A percentile compares a stretch with the other conserved stretches of the same genome.
phyloP scores from a whole-genome alignment of 257 asterid species.

The Coffea eugenioides region DNA sequence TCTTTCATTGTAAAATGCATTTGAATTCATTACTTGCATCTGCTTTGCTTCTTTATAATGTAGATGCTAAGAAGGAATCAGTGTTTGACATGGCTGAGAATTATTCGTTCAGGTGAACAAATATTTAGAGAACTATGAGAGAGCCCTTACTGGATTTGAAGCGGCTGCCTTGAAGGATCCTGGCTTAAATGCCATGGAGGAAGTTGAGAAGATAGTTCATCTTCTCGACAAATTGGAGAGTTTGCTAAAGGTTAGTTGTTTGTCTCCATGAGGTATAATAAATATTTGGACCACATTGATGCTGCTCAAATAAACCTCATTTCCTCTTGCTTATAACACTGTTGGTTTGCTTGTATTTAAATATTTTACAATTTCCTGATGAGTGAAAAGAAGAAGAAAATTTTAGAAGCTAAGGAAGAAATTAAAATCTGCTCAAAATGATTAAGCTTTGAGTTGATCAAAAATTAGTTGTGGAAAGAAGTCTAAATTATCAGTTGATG shows the following conservation, averaged over 20 bases:
- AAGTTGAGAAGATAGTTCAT: slow-evolving; percentile 58
- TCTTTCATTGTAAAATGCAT: not conserved
- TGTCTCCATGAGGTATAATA: not conserved
- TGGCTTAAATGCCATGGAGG: slow-evolving; percentile 70
- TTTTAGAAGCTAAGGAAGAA: not conserved
- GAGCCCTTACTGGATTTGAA: slow-evolving; percentile 96
- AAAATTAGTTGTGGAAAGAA: not conserved
- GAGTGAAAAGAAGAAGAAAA: not conserved
- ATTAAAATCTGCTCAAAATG: not conserved
- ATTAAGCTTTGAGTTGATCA: not conserved
- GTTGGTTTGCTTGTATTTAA: not conserved
- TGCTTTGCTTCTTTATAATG: not conserved
- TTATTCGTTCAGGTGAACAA: slow-evolving; percentile 65
- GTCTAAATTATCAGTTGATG: not conserved
- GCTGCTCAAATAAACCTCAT: not conserved
- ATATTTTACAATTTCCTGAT: not conserved
- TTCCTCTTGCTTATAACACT: not conserved
- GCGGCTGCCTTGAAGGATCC: slow-evolving; percentile 97
- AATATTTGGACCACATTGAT: not conserved
- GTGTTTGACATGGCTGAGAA: not conserved
- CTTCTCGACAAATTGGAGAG: slow-evolving; percentile 75
- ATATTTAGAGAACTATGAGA: slow-evolving; percentile 89
- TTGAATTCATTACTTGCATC: not conserved
- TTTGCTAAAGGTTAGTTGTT: slow-evolving; percentile 59
- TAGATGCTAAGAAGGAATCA: not conserved